A percentile compares a stretch with the other conserved stretches of the same genome.
Evolutionary conservation across 768 basidiomycete genomes (phyloP).

Genomic region (Trametes maxima): DNA sequence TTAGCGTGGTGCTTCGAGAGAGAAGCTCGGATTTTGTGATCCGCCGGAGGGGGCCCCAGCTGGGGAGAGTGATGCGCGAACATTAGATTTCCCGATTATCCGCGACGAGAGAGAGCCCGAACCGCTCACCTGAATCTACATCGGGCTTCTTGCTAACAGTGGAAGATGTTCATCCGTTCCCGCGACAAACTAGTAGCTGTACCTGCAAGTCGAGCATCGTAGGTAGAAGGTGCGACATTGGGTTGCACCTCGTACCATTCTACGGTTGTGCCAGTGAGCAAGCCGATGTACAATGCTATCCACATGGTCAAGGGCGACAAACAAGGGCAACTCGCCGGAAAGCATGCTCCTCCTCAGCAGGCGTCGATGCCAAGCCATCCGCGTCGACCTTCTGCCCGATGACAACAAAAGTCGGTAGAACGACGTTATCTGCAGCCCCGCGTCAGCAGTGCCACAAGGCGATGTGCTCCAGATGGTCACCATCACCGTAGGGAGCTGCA

Average conservation of each 20-base stretch:
- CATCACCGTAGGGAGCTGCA: not conserved
- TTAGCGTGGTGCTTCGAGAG: not conserved
- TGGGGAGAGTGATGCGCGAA: not conserved
- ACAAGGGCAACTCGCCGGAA: not conserved
- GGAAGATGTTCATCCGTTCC: too few species aligned
- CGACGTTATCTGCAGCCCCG: slow-evolving; percentile 5
- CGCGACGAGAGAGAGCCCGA: not conserved
- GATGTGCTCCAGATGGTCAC: not conserved
- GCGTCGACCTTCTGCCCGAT: not conserved
- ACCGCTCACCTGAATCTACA: not conserved
- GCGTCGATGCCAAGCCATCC: slow-evolving; percentile 2
- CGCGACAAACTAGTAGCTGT: too few species aligned
- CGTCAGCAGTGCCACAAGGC: slow-evolving; percentile 1
- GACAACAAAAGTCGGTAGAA: slow-evolving; percentile 1
- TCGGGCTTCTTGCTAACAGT: not conserved
- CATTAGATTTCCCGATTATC: too few species aligned
- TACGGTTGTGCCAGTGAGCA: not conserved
- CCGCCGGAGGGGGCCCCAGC: not conserved
- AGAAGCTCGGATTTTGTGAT: not conserved
- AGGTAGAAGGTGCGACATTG: too few species aligned
- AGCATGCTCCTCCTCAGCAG: not conserved
- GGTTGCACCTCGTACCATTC: too few species aligned
- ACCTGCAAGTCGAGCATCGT: too few species aligned
- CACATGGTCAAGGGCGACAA: not conserved
- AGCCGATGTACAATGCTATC: not conserved